These are phyloP conservation scores for Nemania serpens DNA, from an alignment of 2,329 filamentous ascomycete genomes.

Conservation along the genomic window DNA sequence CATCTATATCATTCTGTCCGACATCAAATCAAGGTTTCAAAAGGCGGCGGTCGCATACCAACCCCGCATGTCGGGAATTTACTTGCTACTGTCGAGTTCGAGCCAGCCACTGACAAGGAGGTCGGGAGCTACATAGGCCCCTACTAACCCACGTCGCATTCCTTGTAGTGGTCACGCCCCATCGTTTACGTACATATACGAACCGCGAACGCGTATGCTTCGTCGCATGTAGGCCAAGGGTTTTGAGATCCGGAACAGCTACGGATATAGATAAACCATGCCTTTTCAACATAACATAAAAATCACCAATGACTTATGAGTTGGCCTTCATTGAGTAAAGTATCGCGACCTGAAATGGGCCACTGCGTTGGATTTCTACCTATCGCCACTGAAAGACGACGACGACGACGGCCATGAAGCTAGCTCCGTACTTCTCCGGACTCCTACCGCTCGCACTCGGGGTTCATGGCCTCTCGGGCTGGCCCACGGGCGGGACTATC, in stretches of 20 bases:
- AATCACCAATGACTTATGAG: too few species aligned
- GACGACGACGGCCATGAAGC: conserved; percentile 4
- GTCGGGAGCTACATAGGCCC: too few species aligned
- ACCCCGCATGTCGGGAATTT: conserved; percentile 20
- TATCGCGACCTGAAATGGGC: conserved; percentile 8
- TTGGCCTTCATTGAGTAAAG: too few species aligned
- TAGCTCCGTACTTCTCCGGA: neutral
- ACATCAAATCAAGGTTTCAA: conserved; percentile 14
- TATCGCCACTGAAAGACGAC: neutral
- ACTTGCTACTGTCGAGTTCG: neutral
- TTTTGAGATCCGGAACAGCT: too few species aligned
- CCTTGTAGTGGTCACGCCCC: too few species aligned
- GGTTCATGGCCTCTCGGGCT: conserved; percentile 44
- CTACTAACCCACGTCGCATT: too few species aligned
- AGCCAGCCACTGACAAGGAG: neutral
- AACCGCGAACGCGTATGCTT: neutral
- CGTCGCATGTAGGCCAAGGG: neutral
- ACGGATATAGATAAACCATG: too few species aligned
- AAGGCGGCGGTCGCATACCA: neutral
- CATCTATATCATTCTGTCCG: conserved; percentile 3
- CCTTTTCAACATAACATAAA: too few species aligned
- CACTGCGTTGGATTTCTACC: neutral
- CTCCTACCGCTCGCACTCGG: conserved; percentile 3
- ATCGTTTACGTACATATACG: neutral
- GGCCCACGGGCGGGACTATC: conserved; percentile 44